Percentiles rank a stretch among this genome's conserved stretches.
Evolutionary conservation across 2,329 filamentous ascomycete genomes (phyloP).

Genomic region (Fusarium xylarioides): DNA sequence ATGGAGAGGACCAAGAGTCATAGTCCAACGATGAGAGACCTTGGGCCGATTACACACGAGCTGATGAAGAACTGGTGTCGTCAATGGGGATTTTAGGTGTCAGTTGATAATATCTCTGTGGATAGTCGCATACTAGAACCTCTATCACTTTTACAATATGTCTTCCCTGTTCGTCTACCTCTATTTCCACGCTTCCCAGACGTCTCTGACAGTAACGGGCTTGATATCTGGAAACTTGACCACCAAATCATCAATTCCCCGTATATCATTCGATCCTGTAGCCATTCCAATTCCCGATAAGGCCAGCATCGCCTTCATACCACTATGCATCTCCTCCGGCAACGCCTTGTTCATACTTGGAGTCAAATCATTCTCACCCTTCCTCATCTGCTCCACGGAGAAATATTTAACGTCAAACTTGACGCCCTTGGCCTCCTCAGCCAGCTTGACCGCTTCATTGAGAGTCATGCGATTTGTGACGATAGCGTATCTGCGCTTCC

Average conservation of each 20-base stretch:
- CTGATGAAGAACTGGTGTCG: constrained; percentile 9
- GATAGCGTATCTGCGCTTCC: background rate
- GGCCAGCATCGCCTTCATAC: background rate
- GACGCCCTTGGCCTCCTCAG: background rate
- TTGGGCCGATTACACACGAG: background rate
- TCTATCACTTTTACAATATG: accelerated
- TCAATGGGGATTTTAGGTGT: background rate
- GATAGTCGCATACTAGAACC: no score
- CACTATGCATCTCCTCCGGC: background rate
- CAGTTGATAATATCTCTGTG: background rate
- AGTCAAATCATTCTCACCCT: background rate
- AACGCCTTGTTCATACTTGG: background rate
- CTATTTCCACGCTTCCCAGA: background rate
- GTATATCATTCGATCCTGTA: background rate
- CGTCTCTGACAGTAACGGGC: background rate
- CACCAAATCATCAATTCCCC: background rate
- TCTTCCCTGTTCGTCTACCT: accelerated
- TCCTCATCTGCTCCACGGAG: background rate
- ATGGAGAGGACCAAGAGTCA: background rate
- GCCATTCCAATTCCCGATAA: background rate
- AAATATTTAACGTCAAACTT: background rate
- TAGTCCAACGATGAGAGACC: background rate
- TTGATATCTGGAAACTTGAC: background rate
- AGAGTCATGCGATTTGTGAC: background rate
- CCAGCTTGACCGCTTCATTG: background rate